These are phyloP conservation scores for Lanmaoa pseudosensibilis DNA, from an alignment of 768 basidiomycete species.

Conservation along the genomic window DNA sequence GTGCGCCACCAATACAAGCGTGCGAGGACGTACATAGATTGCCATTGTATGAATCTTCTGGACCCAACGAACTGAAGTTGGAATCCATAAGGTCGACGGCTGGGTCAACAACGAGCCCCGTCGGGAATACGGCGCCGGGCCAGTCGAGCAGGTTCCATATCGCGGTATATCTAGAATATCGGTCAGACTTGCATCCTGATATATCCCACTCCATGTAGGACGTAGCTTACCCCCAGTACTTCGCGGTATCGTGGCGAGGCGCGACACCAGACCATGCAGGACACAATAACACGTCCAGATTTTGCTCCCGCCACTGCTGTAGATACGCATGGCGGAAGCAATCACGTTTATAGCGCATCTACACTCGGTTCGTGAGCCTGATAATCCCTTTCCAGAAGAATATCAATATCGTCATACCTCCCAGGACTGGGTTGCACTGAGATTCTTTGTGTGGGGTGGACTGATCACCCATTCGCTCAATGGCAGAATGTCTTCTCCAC, in stretches of 20 bases:
- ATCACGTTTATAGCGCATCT: conserved; percentile 36
- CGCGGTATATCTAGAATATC: conserved; percentile 36
- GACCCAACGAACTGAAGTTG: conserved; percentile 10
- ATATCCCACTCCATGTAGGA: background rate
- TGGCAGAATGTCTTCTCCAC: conserved; percentile 38
- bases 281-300: conserved; percentile 41
- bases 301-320: conserved; percentile 39
- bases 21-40: conserved; percentile 15
- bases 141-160: conserved; percentile 48
- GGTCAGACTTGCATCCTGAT: background rate
- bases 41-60: conserved; percentile 22
- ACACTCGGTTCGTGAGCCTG: conserved; percentile 1
- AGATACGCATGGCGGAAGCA: conserved; percentile 25
- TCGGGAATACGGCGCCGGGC: conserved; percentile 45
- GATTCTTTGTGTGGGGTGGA: conserved; percentile 24
- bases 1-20: background rate
- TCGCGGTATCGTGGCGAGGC: conserved; percentile 36
- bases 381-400: background rate
- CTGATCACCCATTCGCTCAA: conserved; percentile 39
- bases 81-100: conserved; percentile 21
- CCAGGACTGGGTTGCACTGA: conserved; percentile 29
- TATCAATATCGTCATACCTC: conserved; percentile 20
- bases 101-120: conserved; percentile 35
- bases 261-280: conserved; percentile 40
- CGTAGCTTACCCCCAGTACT: conserved; percentile 33